Evolutionary conservation across 2,329 filamentous ascomycete genomes (phyloP).

Genomic region (Aspergillus ochraceus): DNA sequence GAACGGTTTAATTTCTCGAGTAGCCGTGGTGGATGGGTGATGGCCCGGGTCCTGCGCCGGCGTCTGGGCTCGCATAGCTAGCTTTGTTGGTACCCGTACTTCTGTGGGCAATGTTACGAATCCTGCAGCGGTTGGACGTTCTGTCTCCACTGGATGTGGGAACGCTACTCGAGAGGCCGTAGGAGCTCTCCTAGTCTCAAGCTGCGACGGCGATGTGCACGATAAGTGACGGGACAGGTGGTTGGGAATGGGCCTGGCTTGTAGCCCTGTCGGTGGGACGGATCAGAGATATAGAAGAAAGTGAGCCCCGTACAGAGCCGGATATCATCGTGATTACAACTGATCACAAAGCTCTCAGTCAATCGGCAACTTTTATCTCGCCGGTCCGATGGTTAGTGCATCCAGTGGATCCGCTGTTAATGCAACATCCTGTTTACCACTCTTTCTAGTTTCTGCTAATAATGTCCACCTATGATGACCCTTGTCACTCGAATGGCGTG

Average conservation of each 20-base stretch:
- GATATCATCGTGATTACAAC: background rate
- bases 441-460: background rate
- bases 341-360: background rate
- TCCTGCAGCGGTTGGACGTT: background rate
- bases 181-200: background rate
- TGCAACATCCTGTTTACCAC: background rate
- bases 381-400: background rate
- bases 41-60: background rate
- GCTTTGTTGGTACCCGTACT: background rate
- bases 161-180: background rate
- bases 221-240: background rate
- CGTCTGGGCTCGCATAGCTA: background rate
- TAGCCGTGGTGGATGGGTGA: background rate
- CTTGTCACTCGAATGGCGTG: background rate
- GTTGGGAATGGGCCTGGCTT: background rate
- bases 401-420: background rate
- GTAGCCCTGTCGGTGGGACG: background rate
- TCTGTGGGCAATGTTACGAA: background rate
- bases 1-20: conserved; percentile 5
- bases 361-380: background rate
- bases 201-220: background rate
- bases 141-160: background rate
- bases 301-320: background rate
- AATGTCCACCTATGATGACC: background rate
- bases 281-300: background rate